Evolutionary conservation across 768 basidiomycete genomes (phyloP).

Genomic region (Solioccasus polychromus): DNA sequence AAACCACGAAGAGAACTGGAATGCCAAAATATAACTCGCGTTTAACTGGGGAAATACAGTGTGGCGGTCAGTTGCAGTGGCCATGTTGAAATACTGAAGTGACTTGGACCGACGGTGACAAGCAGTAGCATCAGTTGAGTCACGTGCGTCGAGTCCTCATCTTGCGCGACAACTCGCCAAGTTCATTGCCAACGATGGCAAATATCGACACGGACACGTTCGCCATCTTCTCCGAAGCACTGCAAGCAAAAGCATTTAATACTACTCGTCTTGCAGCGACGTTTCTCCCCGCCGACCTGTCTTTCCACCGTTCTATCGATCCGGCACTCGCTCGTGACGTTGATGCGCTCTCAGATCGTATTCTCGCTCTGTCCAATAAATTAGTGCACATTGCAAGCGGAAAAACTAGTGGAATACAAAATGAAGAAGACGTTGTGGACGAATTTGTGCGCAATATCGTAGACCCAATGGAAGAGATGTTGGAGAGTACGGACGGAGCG

Average conservation of each 20-base stretch:
- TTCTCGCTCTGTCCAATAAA: slow-evolving; percentile 65
- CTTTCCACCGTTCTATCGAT: slow-evolving; percentile 90
- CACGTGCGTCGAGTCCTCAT: slow-evolving; percentile 10
- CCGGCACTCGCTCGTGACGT: slow-evolving; percentile 62
- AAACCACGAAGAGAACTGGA: slow-evolving; percentile 88
- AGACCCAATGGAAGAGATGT: slow-evolving; percentile 79
- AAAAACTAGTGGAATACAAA: slow-evolving; percentile 40
- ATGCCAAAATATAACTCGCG: slow-evolving; percentile 55
- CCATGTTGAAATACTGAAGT: no score
- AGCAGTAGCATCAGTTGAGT: no score
- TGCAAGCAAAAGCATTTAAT: slow-evolving; percentile 61
- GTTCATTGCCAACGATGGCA: slow-evolving; percentile 11
- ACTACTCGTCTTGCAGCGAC: slow-evolving; percentile 60
- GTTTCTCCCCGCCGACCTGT: slow-evolving; percentile 68
- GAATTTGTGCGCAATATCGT: slow-evolving; percentile 74
- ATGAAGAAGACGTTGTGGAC: slow-evolving; percentile 82
- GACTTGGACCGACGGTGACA: no score
- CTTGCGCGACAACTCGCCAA: slow-evolving; percentile 1
- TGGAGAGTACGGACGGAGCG: slow-evolving; percentile 84
- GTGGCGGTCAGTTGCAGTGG: no score
- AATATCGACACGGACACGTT: slow-evolving; percentile 37
- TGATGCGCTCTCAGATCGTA: slow-evolving; percentile 63
- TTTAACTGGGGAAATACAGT: slow-evolving; percentile 51
- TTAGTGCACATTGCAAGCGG: slow-evolving; percentile 54
- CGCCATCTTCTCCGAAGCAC: slow-evolving; percentile 48